Evolutionary conservation across 2,329 filamentous ascomycete species (phyloP).

Genomic region (Akanthomyces uredinophilus): DNA sequence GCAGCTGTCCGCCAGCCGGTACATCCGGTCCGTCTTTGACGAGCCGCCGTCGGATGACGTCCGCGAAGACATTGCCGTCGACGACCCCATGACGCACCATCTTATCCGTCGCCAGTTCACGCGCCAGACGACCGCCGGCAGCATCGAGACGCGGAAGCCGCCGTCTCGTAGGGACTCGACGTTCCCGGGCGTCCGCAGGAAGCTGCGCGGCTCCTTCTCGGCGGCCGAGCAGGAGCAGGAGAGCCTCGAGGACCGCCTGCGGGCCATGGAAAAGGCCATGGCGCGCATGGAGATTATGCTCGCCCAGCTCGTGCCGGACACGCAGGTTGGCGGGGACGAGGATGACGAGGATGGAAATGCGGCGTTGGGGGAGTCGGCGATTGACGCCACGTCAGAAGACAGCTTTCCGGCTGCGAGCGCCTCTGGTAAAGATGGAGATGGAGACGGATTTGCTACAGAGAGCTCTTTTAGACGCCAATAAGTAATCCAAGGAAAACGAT

Average conservation of each 20-base stretch:
- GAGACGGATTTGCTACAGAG: slow-evolving; percentile 25
- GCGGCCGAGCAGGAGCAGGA: slow-evolving; percentile 39
- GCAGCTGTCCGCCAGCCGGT: slow-evolving; percentile 64
- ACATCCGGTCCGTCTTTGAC: slow-evolving; percentile 69
- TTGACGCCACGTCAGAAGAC: slow-evolving; percentile 7
- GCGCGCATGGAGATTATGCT: slow-evolving; percentile 45
- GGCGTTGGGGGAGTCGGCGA: slow-evolving; percentile 16
- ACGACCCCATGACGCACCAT: slow-evolving; percentile 54
- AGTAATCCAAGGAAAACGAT: neutral
- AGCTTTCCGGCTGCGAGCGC: neutral
- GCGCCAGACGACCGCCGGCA: slow-evolving; percentile 36
- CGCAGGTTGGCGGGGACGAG: slow-evolving; percentile 19
- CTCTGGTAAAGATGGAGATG: slow-evolving; percentile 14
- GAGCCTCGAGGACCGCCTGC: slow-evolving; percentile 40
- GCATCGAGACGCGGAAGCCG: slow-evolving; percentile 24
- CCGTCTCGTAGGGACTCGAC: slow-evolving; percentile 51
- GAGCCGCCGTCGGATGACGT: slow-evolving; percentile 60
- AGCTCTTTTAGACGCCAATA: slow-evolving; percentile 22
- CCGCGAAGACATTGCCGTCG: slow-evolving; percentile 51
- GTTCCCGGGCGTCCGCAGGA: slow-evolving; percentile 44
- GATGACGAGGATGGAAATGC: slow-evolving; percentile 25
- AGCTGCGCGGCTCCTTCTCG: slow-evolving; percentile 44
- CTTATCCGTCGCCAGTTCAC: slow-evolving; percentile 54
- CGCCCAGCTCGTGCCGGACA: slow-evolving; percentile 30
- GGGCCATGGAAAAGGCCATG: slow-evolving; percentile 45